Percentiles rank a stretch among this genome's conserved stretches.
phyloP scores from a whole-genome alignment of 2,329 filamentous ascomycete species.

The Myriosclerotinia curreyana region DNA sequence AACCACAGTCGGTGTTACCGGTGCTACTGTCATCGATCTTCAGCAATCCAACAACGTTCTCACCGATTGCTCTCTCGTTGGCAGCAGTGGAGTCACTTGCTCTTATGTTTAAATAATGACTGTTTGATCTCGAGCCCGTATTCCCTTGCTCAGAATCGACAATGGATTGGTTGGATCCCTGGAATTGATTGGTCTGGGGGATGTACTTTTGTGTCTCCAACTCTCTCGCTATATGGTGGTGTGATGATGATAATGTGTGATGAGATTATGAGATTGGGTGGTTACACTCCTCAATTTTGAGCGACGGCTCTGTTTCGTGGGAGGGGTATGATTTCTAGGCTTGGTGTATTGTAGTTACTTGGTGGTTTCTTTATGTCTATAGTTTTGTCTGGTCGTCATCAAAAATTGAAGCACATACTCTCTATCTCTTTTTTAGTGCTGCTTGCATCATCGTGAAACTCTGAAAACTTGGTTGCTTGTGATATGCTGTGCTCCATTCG shows the following conservation, averaged over 20 bases:
- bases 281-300: constrained; percentile 19
- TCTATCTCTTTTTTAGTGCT: not conserved
- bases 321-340: constrained; percentile 1
- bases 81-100: constrained; percentile 6
- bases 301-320: constrained; percentile 21
- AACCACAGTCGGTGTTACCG: not conserved
- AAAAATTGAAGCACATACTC: not conserved
- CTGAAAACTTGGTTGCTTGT: not conserved
- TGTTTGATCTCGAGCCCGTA: constrained; percentile 1
- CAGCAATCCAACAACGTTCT: not conserved
- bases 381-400: constrained; percentile 2
- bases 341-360: constrained; percentile 6
- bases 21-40: constrained; percentile 20
- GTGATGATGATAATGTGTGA: constrained; percentile 2
- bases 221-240: constrained; percentile 8
- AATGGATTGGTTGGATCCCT: not conserved
- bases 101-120: constrained; percentile 14
- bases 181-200: constrained; percentile 14
- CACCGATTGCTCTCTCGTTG: not conserved
- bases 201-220: not conserved
- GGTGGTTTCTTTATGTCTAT: constrained; percentile 20
- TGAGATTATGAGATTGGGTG: constrained; percentile 7
- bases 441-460: not conserved
- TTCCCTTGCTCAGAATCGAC: not conserved
- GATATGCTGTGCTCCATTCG: not conserved